A percentile compares a stretch with the other conserved stretches of the same genome.
Conservation (phyloP, 1,284 basidiomycete genomes). For the Melampsora americana region DNA sequence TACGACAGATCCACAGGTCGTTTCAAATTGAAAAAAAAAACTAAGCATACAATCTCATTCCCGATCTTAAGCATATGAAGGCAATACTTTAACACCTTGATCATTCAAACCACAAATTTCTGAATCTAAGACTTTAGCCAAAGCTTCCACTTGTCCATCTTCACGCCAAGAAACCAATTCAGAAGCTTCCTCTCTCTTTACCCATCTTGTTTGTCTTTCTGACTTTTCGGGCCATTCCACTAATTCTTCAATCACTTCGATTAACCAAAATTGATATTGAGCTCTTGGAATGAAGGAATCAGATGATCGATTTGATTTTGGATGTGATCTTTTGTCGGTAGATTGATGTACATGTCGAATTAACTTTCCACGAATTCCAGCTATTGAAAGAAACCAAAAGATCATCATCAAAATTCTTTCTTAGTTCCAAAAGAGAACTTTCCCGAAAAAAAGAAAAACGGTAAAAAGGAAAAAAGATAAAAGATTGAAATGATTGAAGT, state of each 20-base stretch:
- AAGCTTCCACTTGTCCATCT: slow-evolving; percentile 33
- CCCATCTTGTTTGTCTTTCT: slow-evolving; percentile 24
- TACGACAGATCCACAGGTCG: no score
- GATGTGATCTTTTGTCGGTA: slow-evolving; percentile 13
- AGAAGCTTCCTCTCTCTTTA: slow-evolving; percentile 5
- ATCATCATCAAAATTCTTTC: no score
- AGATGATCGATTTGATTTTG: background rate
- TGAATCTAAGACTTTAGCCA: slow-evolving; percentile 13
- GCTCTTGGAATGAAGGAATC: slow-evolving; percentile 14
- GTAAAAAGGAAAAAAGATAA: background rate
- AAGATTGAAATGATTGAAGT: no score
- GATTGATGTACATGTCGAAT: slow-evolving; percentile 5
- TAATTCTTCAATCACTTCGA: slow-evolving; percentile 8
- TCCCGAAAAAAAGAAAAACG: no score
- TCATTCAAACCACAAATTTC: background rate
- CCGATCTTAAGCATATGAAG: no score
- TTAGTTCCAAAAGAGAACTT: no score
- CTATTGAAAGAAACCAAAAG: slow-evolving; percentile 4
- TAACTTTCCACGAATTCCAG: slow-evolving; percentile 19
- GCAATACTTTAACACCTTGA: no score
- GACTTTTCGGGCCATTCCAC: slow-evolving; percentile 17
- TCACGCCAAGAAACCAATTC: slow-evolving; percentile 24
- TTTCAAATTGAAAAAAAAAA: no score
- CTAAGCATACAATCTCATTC: no score
- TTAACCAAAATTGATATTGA: slow-evolving; percentile 24